Evolutionary conservation across 345 rosid genomes (phyloP), one percentile per base, ranked within the genome.

Genomic region (Salix viminalis): DNA sequence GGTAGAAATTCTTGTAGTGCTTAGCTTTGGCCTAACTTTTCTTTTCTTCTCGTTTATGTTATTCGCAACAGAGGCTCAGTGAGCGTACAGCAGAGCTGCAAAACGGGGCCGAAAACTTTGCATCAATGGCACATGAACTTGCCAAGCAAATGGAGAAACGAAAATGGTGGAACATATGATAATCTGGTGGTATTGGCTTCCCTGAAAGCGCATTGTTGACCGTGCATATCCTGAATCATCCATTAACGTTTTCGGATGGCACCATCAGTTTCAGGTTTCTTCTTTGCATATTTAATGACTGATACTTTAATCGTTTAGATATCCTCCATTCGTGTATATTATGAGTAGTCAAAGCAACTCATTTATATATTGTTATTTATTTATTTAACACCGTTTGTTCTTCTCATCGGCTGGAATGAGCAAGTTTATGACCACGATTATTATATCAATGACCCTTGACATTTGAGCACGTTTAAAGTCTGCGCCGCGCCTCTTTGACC

Each of bases 61-160:
- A 6, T 61, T 37, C 67, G 41, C 71, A 34, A 72, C 93, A 95
- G 97, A 81, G 82, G 79, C 81, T 95, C 50, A 87, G 85, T 66
- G 83, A 84, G 70, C 90, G 92, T 1, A 88, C 94, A 6, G 88
- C 87, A 46, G 99, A 93, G 89, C 90, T 95, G 70, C 96, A 90
- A 76, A 86, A 70, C 2, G 92, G 92, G 65, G 96, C 99, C 60
- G 89, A 93, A 76, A 83, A 87, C 84, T 93, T 93, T 72, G 93
- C 96, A 67, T 85, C 92, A 2, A 77, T 90, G 88, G 97, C 96
- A 48, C 72, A 72, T 12, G 94, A 95, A 79, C 97, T 95, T 70
- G 96, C 89, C 61, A 93, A 84, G 84, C 85, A 79, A 77, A 95
- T 93, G 98, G 97, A 93, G 81, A 89, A 88, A 76, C 94, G 93